A percentile compares a stretch with the other conserved stretches of the same genome.
Conservation (phyloP, 495 filamentous ascomycete species). For the Daldinia loculata region DNA sequence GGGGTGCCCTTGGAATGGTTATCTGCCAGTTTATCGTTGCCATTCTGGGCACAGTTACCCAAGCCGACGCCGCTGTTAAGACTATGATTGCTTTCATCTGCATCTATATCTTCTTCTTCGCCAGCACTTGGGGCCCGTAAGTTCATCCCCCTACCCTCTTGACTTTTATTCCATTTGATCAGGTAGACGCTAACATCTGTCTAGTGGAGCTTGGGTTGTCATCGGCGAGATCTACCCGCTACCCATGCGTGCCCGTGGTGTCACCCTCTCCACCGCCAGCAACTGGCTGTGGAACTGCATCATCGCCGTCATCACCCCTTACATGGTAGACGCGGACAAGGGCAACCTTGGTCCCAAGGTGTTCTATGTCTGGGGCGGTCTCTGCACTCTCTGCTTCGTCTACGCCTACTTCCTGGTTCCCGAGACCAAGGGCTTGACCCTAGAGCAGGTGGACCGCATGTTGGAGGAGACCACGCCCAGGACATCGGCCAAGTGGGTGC, state of each 20-base stretch:
- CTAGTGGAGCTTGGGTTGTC: conserved; percentile 74
- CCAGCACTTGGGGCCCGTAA: conserved; percentile 77
- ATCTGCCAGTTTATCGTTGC: conserved; percentile 77
- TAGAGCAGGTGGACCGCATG: conserved; percentile 92
- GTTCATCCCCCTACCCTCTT: conserved; percentile 3
- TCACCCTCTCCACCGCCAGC: conserved; percentile 80
- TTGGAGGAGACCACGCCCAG: conserved; percentile 82
- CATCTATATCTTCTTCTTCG: conserved; percentile 88
- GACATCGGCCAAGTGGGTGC: conserved; percentile 74
- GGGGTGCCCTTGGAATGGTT: conserved; percentile 75
- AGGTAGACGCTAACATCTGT: conserved; percentile 46
- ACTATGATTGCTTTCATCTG: conserved; percentile 76
- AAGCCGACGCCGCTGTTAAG: conserved; percentile 71
- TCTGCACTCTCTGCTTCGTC: conserved; percentile 70
- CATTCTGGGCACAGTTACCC: conserved; percentile 66
- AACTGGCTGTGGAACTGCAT: conserved; percentile 86
- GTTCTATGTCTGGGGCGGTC: conserved; percentile 81
- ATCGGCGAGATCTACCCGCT: conserved; percentile 90
- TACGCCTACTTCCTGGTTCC: conserved; percentile 84
- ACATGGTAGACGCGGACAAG: conserved; percentile 70
- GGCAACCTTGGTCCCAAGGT: conserved; percentile 76
- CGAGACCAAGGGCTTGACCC: conserved; percentile 86
- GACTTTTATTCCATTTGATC: conserved; percentile 57
- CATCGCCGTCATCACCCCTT: conserved; percentile 74
- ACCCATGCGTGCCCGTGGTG: conserved; percentile 81